Conservation (phyloP, 1,284 basidiomycete genomes). For the Ustilago hordei region DNA sequence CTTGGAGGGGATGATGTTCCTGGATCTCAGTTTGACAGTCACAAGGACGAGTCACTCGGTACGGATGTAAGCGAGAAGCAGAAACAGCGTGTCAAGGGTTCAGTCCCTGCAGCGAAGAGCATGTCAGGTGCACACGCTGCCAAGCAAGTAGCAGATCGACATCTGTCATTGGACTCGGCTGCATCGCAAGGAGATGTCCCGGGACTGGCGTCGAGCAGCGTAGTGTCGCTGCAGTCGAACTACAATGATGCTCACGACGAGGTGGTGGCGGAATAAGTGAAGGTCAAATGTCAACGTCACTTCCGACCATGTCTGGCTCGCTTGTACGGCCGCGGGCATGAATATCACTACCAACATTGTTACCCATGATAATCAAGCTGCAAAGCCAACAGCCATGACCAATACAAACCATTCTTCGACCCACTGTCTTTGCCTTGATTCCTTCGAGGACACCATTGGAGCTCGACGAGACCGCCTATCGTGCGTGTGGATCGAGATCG, state of each 20-base stretch:
- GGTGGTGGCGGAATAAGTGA: conserved; percentile 7
- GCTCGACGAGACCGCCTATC: too few relatives aligned
- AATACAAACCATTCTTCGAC: neutral
- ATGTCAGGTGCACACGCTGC: neutral
- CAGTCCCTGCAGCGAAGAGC: neutral
- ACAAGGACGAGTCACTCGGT: neutral
- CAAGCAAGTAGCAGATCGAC: conserved; percentile 1
- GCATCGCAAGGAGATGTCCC: conserved; percentile 13
- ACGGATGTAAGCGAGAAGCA: conserved; percentile 2
- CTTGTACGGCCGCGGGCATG: neutral
- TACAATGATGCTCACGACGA: conserved; percentile 50
- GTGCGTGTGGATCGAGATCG: neutral
- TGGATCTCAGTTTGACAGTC: neutral
- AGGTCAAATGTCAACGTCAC: neutral
- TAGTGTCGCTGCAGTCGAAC: conserved; percentile 38
- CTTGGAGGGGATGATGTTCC: conserved; percentile 51
- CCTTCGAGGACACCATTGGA: too few relatives aligned
- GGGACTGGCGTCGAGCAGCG: conserved; percentile 36
- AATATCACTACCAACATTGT: neutral
- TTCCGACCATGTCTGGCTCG: conserved; percentile 7
- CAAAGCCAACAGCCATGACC: neutral
- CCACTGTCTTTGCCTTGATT: neutral
- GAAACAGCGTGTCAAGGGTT: conserved; percentile 7
- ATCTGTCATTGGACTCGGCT: conserved; percentile 14
- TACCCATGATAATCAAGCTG: conserved; percentile 1